Base-by-base conservation (phyloP, 2,329 filamentous ascomycete genomes). In the Beauveria australis region DNA sequence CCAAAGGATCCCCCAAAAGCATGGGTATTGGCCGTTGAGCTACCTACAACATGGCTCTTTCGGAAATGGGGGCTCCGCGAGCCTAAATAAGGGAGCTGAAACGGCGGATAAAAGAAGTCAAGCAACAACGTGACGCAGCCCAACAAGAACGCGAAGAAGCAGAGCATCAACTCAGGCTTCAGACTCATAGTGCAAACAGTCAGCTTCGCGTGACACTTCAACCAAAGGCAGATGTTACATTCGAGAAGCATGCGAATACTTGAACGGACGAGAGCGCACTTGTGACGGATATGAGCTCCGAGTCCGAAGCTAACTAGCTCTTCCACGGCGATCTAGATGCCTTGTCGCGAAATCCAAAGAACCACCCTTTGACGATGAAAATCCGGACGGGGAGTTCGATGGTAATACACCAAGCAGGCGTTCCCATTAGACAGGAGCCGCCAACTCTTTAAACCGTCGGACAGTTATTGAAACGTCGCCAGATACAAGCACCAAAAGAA, bases 391-490 rank as follows among this genome's bases (percentile, higher is more conserved):
- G 26, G 43, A 3, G 12, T 40, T 48, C 19, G 43, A 48, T 26
- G 12, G 19, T 10, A 10, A 37, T 18, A 48, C 54, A 61, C 44
- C 2, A 59, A 33, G 40, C 72, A 56, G 49, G 65, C 59, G 1
- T 63, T 48, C 3, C 69, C 63, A 22, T 71, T 75, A 0, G 40
- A 24, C 22, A 44, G 22, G 16, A 44, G 52, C 52, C 14, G 22
- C 52, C 16, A 19, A 44, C 22, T 30, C 40, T 30, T 54, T 22
- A 5, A 44, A 22, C 6, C 22, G 37, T 40, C 28, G 8, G 8
- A 8, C 28, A 3, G 8, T 30, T 22, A 22, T 12, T 18, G 8
- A 19, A 43, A 7, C 16, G 1, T 44, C 40, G 24, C 43, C 12
- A 28, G 24, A 7, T 19, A 44, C 18, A 28, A 44, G 18, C 18